phyloP scores from a whole-genome alignment of 257 asterid species.

The Plectranthus barbatus region DNA sequence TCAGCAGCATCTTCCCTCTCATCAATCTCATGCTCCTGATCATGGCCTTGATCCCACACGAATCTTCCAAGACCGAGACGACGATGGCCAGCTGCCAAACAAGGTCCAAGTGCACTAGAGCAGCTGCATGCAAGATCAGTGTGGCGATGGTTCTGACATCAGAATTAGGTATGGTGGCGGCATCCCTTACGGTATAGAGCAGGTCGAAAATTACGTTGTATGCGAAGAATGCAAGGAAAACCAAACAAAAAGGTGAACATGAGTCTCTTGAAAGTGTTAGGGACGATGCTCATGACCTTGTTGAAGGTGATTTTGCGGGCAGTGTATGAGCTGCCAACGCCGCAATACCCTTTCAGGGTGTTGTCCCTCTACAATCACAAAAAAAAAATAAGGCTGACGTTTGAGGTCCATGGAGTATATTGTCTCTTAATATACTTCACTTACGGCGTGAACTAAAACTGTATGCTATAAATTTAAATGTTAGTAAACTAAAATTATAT shows the following conservation, averaged over 20 bases:
- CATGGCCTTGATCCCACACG: constrained; percentile 44
- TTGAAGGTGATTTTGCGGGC: constrained; percentile 26
- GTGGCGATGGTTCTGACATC: neutral
- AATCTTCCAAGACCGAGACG: constrained; percentile 47
- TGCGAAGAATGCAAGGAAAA: constrained; percentile 18
- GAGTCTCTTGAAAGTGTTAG: constrained; percentile 51
- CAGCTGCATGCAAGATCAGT: constrained; percentile 13
- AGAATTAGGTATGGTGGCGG: neutral
- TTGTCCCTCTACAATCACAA: too few relatives aligned
- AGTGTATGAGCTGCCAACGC: constrained; percentile 37
- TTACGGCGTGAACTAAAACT: too few relatives aligned
- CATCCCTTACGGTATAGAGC: neutral
- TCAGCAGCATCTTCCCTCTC: constrained; percentile 38
- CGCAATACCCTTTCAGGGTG: too few relatives aligned
- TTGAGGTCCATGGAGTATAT: too few relatives aligned
- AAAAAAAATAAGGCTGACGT: too few relatives aligned
- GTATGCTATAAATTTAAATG: too few relatives aligned
- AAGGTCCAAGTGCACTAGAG: constrained; percentile 34
- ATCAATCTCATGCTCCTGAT: constrained; percentile 35
- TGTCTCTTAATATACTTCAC: too few relatives aligned
- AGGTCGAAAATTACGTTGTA: constrained; percentile 22
- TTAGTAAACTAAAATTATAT: too few relatives aligned
- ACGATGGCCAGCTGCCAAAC: constrained; percentile 60
- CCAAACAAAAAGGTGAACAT: constrained; percentile 35
- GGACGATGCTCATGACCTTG: constrained; percentile 47